Evolutionary conservation across 441 rosid genomes (phyloP).

Genomic region (Populus trichocarpa): DNA sequence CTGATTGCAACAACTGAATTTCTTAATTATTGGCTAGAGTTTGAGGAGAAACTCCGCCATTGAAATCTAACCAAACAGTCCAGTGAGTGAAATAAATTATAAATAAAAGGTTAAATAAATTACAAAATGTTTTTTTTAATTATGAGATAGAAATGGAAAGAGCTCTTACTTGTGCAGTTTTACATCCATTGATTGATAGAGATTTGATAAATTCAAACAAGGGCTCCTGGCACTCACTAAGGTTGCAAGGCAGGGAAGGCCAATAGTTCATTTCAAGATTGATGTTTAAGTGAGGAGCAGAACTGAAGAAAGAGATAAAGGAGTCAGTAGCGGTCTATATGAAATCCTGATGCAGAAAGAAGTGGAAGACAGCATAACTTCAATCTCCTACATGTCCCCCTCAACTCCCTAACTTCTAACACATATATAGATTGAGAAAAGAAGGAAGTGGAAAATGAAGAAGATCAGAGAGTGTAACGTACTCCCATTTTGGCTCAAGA

Average conservation of each 20-base stretch:
- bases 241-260: constrained; percentile 85
- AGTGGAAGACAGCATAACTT: neutral
- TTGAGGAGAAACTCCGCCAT: constrained; percentile 51
- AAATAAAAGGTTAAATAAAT: neutral
- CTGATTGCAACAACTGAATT: neutral
- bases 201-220: constrained; percentile 68
- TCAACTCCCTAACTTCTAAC: neutral
- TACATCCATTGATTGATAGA: constrained; percentile 67
- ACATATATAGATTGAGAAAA: neutral
- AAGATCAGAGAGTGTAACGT: constrained; percentile 24
- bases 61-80: neutral
- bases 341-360: neutral
- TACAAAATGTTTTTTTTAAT: neutral
- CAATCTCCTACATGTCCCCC: neutral
- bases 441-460: neutral
- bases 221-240: constrained; percentile 83
- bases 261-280: constrained; percentile 99
- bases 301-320: constrained; percentile 39
- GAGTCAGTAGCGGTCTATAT: neutral
- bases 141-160: neutral
- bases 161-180: constrained; percentile 66
- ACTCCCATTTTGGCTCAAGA: constrained; percentile 87
- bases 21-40: constrained; percentile 39
- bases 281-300: constrained; percentile 84
- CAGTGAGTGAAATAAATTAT: neutral